These are phyloP conservation scores for Malus sieversii DNA, from an alignment of 306 rosid genomes.

Conservation along the genomic window DNA sequence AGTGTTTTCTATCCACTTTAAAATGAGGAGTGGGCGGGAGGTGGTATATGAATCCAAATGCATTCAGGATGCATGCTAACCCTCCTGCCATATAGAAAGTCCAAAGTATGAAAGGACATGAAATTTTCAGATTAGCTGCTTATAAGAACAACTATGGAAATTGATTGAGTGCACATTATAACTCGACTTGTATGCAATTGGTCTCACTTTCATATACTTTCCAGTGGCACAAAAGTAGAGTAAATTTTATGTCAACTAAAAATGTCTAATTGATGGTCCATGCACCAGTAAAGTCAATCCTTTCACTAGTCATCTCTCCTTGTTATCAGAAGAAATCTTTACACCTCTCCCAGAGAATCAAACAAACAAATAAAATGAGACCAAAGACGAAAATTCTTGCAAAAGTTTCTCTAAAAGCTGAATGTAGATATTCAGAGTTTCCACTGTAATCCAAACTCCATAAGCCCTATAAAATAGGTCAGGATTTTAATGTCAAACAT, in stretches of 20 bases:
- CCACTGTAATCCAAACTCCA: not conserved
- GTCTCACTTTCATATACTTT: not conserved
- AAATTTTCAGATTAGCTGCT: not conserved
- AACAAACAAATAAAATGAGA: not conserved
- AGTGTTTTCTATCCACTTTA: not conserved
- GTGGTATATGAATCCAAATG: not conserved
- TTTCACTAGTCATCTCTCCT: too few relatives aligned
- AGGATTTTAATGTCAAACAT: not conserved
- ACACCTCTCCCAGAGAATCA: not conserved
- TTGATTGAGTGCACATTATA: not conserved
- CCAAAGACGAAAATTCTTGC: not conserved
- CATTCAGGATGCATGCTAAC: not conserved
- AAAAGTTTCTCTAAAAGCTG: not conserved
- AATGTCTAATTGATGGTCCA: not conserved
- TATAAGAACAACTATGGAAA: not conserved
- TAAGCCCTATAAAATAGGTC: not conserved
- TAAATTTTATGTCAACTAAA: not conserved
- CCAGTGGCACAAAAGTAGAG: not conserved
- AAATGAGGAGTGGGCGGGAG: not conserved
- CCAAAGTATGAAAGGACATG: not conserved
- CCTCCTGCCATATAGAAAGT: not conserved
- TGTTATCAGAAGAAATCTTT: not conserved
- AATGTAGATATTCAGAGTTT: not conserved
- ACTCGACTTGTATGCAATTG: not conserved
- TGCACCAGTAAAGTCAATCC: not conserved